These are phyloP conservation scores for Pichia sp. DNA, from an alignment of 1,139 yeast genomes.

Conservation along the genomic window DNA sequence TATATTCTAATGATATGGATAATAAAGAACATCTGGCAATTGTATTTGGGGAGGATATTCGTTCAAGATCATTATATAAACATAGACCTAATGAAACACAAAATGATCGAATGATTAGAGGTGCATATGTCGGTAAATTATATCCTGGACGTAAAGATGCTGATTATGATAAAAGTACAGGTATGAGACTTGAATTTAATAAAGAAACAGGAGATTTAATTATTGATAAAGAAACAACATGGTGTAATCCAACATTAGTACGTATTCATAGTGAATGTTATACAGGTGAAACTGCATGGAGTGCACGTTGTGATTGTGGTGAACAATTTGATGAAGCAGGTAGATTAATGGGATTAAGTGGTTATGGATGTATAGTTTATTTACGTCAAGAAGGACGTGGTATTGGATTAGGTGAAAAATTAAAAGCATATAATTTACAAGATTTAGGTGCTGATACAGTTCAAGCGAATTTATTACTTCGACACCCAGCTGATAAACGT, in stretches of 20 bases:
- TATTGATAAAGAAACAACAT: constrained; percentile 29
- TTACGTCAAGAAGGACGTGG: constrained; percentile 98
- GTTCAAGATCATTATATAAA: constrained; percentile 67
- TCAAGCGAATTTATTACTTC: constrained; percentile 83
- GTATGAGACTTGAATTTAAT: constrained; percentile 43
- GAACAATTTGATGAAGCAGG: constrained; percentile 99
- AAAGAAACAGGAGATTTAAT: constrained; percentile 43
- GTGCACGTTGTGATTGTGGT: constrained; percentile 98
- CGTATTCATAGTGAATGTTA: constrained; percentile 96
- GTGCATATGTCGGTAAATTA: constrained; percentile 87
- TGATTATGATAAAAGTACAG: constrained; percentile 47
- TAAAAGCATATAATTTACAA: constrained; percentile 94
- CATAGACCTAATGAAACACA: constrained; percentile 64
- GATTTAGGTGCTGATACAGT: constrained; percentile 98
- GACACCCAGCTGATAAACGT: constrained; percentile 97
- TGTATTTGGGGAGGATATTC: constrained; percentile 88
- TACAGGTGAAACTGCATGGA: constrained; percentile 99
- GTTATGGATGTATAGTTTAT: constrained; percentile 92
- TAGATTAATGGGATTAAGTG: constrained; percentile 75
- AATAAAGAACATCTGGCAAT: constrained; percentile 94
- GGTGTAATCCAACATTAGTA: constrained; percentile 37
- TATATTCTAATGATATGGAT: constrained; percentile 81
- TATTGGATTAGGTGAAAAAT: constrained; percentile 92
- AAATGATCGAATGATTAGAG: constrained; percentile 91
- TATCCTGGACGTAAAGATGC: constrained; percentile 78